phyloP scores from a whole-genome alignment of 306 rosid genomes.

The Dalbergia oliveri region DNA sequence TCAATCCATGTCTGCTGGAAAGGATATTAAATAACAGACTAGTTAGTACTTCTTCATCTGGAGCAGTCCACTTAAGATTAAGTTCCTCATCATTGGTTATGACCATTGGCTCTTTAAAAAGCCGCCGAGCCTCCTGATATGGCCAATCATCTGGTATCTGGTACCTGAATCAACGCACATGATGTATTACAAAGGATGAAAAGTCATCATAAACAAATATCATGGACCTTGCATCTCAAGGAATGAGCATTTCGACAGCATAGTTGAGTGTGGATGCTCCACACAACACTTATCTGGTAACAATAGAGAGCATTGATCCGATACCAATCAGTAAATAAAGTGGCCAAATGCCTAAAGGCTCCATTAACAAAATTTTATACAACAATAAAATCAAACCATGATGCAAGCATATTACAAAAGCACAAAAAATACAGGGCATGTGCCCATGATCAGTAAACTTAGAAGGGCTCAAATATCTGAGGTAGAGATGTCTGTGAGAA shows the following conservation, averaged over 20 bases:
- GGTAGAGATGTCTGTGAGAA: background rate
- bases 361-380: background rate
- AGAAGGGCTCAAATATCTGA: constrained; percentile 29
- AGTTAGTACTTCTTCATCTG: constrained; percentile 85
- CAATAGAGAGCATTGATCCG: constrained; percentile 7
- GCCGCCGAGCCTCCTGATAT: constrained; percentile 84
- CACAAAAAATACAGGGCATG: background rate
- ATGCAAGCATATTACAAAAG: constrained; percentile 21
- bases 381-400: constrained; percentile 19
- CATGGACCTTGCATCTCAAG: constrained; percentile 24
- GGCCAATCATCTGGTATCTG: constrained; percentile 95
- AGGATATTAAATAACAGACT: constrained; percentile 42
- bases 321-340: constrained; percentile 15
- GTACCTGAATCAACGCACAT: constrained; percentile 63
- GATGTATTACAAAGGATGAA: constrained; percentile 30
- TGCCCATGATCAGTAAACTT: constrained; percentile 26
- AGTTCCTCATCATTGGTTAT: constrained; percentile 69
- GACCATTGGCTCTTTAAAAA: constrained; percentile 87
- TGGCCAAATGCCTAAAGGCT: constrained; percentile 1
- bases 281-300: constrained; percentile 3
- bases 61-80: constrained; percentile 90
- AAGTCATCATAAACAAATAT: constrained; percentile 21
- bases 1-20: constrained; percentile 24
- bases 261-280: background rate
- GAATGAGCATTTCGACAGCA: constrained; percentile 4